Base-by-base conservation (phyloP, 2,329 filamentous ascomycete genomes). In the Diaporthe sp. region DNA sequence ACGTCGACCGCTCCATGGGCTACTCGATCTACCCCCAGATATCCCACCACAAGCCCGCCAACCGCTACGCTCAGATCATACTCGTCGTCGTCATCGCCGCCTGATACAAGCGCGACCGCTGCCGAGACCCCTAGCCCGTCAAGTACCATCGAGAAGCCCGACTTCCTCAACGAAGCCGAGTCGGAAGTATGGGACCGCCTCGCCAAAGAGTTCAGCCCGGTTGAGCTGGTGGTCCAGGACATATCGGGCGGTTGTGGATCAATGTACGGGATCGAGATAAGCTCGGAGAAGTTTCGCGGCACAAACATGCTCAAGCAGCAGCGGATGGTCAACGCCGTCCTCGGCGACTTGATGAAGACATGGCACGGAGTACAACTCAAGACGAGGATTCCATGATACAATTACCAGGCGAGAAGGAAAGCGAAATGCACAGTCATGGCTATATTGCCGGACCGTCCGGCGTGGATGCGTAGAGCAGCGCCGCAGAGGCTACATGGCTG, bases 361-460 rank as follows among this genome's bases (percentile, higher is more conserved):
- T 97, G 95, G 94, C 94, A 97, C 83, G 94, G 95, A 12, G 88
- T 97, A 75, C 94, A 96, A 85, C 86, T 97, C 79, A 92, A 91
- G 83, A 97, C 94, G 33, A 92, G 88, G 81, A 89, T 84, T 45
- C 86, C 87, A 13, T 86, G 75, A 81, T 28, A 40, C 6, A n/a
- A 42, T 15, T n/a, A n/a, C 12, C 9, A 22, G n/a, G n/a, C 2
- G 5, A 33, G 22, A 28, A 40, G 30, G 4, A 12, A n/a, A 25
- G 40, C 22, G 40, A 71, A 28, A 30, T 19, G 4, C 19, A 35
- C 2, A 3, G 52, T 4, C 10, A 13, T 40, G 40, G 30, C 9
- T n/a, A 15, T n/a, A 19, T 38, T 4, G n/a, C 17, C 25, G 35
- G n/a, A 15, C 9, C 7, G 1, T 38, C 35, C 40, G 40, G 60